phyloP scores from a whole-genome alignment of 345 rosid genomes.

The Gossypioides kirkii region DNA sequence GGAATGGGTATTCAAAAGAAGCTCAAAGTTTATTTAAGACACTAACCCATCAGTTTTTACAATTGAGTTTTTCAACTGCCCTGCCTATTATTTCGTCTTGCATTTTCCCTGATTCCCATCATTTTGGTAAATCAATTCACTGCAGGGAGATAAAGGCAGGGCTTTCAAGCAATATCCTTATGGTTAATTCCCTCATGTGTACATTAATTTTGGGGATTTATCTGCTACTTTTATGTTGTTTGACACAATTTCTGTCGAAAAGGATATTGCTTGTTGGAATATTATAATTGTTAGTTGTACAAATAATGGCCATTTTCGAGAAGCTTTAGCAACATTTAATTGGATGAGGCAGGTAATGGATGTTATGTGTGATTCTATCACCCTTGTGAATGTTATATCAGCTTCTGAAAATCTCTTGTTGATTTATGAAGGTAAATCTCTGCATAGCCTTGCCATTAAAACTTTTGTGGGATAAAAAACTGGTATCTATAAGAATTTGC shows the following conservation, averaged over 20 bases:
- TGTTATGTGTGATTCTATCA: conserved; percentile 23
- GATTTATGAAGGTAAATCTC: conserved; percentile 31
- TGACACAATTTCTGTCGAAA: conserved; percentile 31
- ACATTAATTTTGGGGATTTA: conserved; percentile 41
- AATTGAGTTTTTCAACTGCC: conserved; percentile 44
- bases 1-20: conserved; percentile 21
- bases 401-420: conserved; percentile 47
- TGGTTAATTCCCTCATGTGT: conserved; percentile 44
- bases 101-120: conserved; percentile 31
- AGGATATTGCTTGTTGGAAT: conserved; percentile 35
- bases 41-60: conserved; percentile 33
- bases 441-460: conserved; percentile 39
- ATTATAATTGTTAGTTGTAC: conserved; percentile 38
- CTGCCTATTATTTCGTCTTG: conserved; percentile 45
- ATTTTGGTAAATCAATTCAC: conserved; percentile 43
- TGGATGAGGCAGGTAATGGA: conserved; percentile 27
- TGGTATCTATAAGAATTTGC: too few relatives aligned
- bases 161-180: conserved; percentile 28
- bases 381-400: conserved; percentile 38
- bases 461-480: conserved; percentile 30
- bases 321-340: conserved; percentile 26
- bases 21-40: conserved; percentile 30
- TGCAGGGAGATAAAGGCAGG: conserved; percentile 36
- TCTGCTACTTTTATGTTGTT: conserved; percentile 38
- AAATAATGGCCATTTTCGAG: conserved; percentile 32